Evolutionary conservation across 768 basidiomycete species (phyloP), one percentile per base, ranked within the genome.

Genomic region (Cystoderma amianthinum): DNA sequence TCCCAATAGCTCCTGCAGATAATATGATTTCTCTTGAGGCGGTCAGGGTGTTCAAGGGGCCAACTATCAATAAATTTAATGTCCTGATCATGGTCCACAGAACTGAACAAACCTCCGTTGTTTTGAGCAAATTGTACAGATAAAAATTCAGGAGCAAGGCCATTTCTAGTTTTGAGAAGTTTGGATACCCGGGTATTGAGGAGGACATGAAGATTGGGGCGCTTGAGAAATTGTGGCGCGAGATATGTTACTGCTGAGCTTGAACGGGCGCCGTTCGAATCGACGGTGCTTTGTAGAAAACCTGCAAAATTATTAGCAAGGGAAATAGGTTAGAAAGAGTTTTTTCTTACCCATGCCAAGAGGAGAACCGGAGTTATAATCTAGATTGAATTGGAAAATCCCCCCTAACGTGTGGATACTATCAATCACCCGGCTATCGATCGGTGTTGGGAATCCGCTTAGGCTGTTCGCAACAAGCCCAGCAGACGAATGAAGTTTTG

Each of bases 1-100:
- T 53, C 2, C 28, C 48, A 1, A 57, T 39, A 4, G 46, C 45
- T 9, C 58, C 58, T 11, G 49, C 46, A 15, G 53, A 64, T n/a
- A 80, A 46, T 10, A 80, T 60, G 32, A 80, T 62, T 49, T 80
- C 77, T 44, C 68, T 72, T 44, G 50, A 49, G 0, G 74, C 77
- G 6, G 46, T 62, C 1, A 61, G 67, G 2, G 55, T 56, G 44
- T 63, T 72, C 22, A 42, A 52, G 6, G 35, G 41, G 4, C 47
- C 49, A 17, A 39, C 42, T 9, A 32, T 18, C 19, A n/a, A 48
- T n/a, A 17, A 16, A 5, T 41, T 19, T 2, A 40, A 32, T 9
- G 17, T 9, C 10, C 35, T 32, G 16, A 16, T 6, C 17, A 11
- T 39, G 19, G 28, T 15, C 10, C 7, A 32, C n/a, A 13, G 12